A percentile compares a stretch with the other conserved stretches of the same genome.
Evolutionary conservation across 1,284 basidiomycete genomes (phyloP).

Genomic region (Puccinia triticina): DNA sequence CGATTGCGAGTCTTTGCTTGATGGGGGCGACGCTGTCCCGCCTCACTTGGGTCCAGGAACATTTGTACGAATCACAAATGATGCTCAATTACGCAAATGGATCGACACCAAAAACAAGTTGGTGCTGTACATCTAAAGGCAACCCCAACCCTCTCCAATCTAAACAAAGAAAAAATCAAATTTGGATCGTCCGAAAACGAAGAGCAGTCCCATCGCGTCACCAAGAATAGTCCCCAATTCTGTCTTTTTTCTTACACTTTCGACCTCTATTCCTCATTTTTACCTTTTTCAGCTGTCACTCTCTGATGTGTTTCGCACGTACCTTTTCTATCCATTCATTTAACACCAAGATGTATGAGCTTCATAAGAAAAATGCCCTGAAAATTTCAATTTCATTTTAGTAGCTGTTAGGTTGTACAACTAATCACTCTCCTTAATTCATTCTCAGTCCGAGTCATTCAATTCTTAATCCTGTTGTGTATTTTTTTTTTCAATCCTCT

Average conservation of each 20-base stretch:
- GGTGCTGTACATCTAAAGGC: conserved; percentile 9
- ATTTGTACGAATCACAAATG: conserved; percentile 6
- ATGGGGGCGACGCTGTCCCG: background rate
- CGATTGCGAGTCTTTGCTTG: conserved; percentile 5
- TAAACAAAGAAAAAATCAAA: background rate
- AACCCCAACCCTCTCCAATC: background rate
- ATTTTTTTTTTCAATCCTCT: background rate
- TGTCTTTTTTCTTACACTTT: background rate
- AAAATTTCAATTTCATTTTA: background rate
- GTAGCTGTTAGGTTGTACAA: background rate
- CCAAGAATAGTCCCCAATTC: background rate
- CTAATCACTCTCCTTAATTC: background rate
- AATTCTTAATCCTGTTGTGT: background rate
- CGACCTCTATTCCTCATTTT: background rate
- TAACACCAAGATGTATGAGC: background rate
- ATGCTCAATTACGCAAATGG: conserved; percentile 19
- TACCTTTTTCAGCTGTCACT: background rate
- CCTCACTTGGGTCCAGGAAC: conserved; percentile 21
- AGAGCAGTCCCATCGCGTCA: background rate
- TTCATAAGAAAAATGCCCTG: background rate
- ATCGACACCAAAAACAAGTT: conserved; percentile 10
- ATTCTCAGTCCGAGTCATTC: background rate
- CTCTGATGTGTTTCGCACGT: background rate
- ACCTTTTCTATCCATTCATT: background rate
- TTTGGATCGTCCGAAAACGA: background rate